Conservation (phyloP, 768 basidiomycete species). For the Lactarius sanguifluus region DNA sequence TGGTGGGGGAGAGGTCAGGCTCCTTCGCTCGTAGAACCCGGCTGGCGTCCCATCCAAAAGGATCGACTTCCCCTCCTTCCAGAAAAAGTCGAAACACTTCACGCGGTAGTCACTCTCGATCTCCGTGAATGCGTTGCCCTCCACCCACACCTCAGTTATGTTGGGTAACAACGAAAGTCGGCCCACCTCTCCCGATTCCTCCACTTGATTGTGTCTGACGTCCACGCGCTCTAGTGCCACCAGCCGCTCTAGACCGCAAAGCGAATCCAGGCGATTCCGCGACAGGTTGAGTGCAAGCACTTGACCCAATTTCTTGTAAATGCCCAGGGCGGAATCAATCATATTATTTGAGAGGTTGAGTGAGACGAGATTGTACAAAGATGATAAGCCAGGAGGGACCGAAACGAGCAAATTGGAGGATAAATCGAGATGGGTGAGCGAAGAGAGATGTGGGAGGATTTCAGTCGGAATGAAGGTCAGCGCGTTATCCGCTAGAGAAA, state of each 20-base stretch:
- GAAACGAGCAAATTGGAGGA: constrained; percentile 90
- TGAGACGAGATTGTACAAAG: constrained; percentile 77
- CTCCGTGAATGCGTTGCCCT: constrained; percentile 61
- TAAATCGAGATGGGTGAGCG: constrained; percentile 81
- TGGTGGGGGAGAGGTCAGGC: constrained; percentile 46
- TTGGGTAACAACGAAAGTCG: constrained; percentile 78
- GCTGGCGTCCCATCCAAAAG: constrained; percentile 73
- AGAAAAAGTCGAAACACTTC: constrained; percentile 81
- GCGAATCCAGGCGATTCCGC: constrained; percentile 87
- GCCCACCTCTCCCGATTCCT: constrained; percentile 83
- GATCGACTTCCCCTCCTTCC: constrained; percentile 76
- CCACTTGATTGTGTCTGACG: constrained; percentile 72
- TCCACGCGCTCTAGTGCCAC: constrained; percentile 82
- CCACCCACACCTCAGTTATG: constrained; percentile 76
- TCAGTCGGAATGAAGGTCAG: too few species aligned
- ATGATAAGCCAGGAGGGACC: constrained; percentile 65
- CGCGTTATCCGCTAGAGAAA: too few species aligned
- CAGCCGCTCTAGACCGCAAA: constrained; percentile 92
- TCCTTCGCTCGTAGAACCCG: constrained; percentile 68
- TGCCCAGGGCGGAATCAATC: constrained; percentile 93
- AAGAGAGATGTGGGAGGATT: constrained; percentile 60
- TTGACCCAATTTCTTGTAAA: constrained; percentile 77
- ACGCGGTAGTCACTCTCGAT: constrained; percentile 60
- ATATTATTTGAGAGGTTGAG: constrained; percentile 97
- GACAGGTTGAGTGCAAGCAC: constrained; percentile 80